A percentile compares a stretch with the other conserved stretches of the same genome.
Conservation (phyloP, 208 protist genomes). For the Trypanosomatidae sp. region DNA sequence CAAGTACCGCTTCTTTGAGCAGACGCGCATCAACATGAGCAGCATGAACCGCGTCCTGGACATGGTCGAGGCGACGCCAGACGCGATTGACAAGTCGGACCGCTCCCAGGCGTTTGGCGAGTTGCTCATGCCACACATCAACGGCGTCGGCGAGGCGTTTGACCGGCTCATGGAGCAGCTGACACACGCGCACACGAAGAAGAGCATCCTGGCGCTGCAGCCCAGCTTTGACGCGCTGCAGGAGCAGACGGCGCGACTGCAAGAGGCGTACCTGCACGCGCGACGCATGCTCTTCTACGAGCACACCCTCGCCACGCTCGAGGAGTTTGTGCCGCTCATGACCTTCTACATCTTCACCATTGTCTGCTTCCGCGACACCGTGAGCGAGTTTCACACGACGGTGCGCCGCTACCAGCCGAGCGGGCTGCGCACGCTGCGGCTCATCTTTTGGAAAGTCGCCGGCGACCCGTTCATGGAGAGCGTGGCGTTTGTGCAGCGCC, state of each 20-base stretch:
- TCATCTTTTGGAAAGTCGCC: conserved; percentile 25
- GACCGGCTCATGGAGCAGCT: conserved; percentile 51
- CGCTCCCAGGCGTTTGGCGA: conserved; percentile 52
- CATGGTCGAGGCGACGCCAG: conserved; percentile 58
- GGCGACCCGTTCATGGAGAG: conserved; percentile 45
- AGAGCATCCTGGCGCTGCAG: conserved; percentile 17
- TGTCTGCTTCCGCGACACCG: conserved; percentile 59
- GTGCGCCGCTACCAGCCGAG: conserved; percentile 20
- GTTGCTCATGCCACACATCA: conserved; percentile 35
- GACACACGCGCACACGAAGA: conserved; percentile 24
- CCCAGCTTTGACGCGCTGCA: conserved; percentile 24
- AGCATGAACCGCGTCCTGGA: conserved; percentile 70
- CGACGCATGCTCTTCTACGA: conserved; percentile 78
- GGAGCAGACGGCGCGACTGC: conserved; percentile 32
- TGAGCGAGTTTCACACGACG: conserved; percentile 44
- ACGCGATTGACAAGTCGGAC: conserved; percentile 57
- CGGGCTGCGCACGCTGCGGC: conserved; percentile 7
- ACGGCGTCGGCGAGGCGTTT: conserved; percentile 31
- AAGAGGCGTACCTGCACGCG: conserved; percentile 37
- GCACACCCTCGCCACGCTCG: conserved; percentile 36
- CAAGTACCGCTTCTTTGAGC: conserved; percentile 54
- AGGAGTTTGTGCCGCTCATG: conserved; percentile 86
- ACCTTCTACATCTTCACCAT: conserved; percentile 84
- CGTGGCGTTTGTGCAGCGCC: conserved; percentile 27
- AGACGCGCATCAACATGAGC: conserved; percentile 61